Conservation (phyloP, 1,284 basidiomycete genomes). For the Lignosus rhinocerotis region DNA sequence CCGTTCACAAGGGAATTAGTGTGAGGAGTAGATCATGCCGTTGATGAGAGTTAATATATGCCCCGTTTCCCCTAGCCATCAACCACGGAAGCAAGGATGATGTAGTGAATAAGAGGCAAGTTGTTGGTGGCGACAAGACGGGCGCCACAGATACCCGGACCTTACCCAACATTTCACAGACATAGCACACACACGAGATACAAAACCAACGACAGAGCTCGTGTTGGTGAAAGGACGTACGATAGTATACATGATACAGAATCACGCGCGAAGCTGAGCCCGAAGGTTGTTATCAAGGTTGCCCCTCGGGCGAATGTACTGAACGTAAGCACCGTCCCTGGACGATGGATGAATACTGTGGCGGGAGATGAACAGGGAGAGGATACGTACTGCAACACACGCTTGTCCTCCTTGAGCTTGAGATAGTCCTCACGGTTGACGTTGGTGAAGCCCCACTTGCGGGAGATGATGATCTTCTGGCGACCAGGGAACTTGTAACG, state of each 20-base stretch:
- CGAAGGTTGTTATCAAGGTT: slow-evolving; percentile 84
- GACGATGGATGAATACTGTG: slow-evolving; percentile 24
- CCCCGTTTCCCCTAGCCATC: slow-evolving; percentile 82
- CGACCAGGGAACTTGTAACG: slow-evolving; percentile 99
- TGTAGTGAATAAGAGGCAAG: slow-evolving; percentile 75
- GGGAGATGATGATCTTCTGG: slow-evolving; percentile 98
- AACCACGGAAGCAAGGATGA: slow-evolving; percentile 56
- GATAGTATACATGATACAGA: slow-evolving; percentile 28
- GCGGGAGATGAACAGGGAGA: background rate
- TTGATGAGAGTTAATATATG: slow-evolving; percentile 49
- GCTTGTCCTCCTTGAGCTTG: slow-evolving; percentile 87
- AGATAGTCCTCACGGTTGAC: slow-evolving; percentile 90
- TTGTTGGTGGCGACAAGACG: slow-evolving; percentile 2
- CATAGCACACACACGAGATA: slow-evolving; percentile 3
- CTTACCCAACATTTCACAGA: background rate
- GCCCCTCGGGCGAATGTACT: slow-evolving; percentile 90
- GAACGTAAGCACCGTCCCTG: slow-evolving; percentile 84
- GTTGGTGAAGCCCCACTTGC: slow-evolving; percentile 98
- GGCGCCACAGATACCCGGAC: slow-evolving; percentile 5
- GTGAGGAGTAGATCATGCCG: background rate
- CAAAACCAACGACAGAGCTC: slow-evolving; percentile 17
- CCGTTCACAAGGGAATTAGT: slow-evolving; percentile 9
- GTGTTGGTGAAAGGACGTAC: slow-evolving; percentile 20
- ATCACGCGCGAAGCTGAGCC: slow-evolving; percentile 72
- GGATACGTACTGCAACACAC: slow-evolving; percentile 76